Base-by-base conservation (phyloP, 148 eudicot species). In the Limonium bicolor region DNA sequence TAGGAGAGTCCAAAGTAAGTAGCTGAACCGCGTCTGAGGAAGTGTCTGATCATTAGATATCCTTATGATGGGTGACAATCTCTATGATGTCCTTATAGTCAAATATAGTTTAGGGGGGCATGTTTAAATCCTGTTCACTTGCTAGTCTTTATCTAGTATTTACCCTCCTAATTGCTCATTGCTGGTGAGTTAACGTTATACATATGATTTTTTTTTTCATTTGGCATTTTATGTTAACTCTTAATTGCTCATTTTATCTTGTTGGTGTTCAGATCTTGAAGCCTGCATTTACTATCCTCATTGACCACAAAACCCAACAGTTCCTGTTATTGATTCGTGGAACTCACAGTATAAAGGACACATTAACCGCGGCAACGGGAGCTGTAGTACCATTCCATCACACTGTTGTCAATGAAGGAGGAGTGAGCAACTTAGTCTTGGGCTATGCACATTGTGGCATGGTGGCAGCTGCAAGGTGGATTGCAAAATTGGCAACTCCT, bases 381-480 rank as follows among this genome's bases (percentile, higher is more conserved):
- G 99, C 95, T 4, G 94, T 85, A 11, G 99, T 90, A 20, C 99
- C 99, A 17, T 90, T 90, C 60, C 99, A 90, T 71, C 99, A 90
- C 54, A 46, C 85, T 30, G 88, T 90, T 57, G 99, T 90, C 20
- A 73, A 70, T 54, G 95, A 81, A 35, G 95, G 94, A 37, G 99
- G 99, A 23, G 88, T 90, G 8, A 90, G 76, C 60, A 55, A 81
- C 64, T 61, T 78, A 36, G 88, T 78, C 48, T 67, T 90, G 65
- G 99, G 99, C 18, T 90, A 90, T 71, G 99, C 99, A 15, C 99
- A 90, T 66, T 73, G 99, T 61, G 99, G 99, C 54, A 90, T 90
- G 93, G 82, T 81, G 66, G 99, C 99, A 63, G 99, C 99, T 46
- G 99, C 99, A 62, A 78, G 99, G 27, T 90, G 99, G 99, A 90